Evolutionary conservation across 176 grass and related monocot species (phyloP).

Genomic region (Aegilops speltoides): DNA sequence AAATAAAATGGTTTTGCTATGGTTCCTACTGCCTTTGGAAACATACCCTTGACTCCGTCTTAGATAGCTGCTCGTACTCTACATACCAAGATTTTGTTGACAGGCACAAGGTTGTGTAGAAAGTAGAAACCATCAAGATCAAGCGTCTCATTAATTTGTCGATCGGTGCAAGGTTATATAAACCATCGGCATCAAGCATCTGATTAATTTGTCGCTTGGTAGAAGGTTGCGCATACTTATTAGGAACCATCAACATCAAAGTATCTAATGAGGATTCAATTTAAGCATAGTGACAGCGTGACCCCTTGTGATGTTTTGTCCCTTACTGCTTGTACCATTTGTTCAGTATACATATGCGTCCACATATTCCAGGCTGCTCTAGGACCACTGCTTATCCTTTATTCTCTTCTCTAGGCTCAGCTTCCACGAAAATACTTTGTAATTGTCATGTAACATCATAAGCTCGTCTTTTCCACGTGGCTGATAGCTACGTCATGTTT

Average conservation of each 20-base stretch:
- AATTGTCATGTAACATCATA: neutral
- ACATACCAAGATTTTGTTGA: too few species aligned
- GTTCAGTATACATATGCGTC: neutral
- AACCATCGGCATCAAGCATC: too few species aligned
- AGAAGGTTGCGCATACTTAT: neutral
- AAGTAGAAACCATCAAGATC: too few species aligned
- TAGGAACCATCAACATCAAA: neutral
- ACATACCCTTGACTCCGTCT: rapidly evolving
- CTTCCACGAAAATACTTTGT: neutral
- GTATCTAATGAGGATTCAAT: too few species aligned
- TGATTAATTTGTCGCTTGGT: too few species aligned
- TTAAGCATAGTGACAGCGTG: neutral
- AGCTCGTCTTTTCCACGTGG: too few species aligned
- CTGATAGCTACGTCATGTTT: neutral
- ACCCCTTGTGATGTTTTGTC: neutral
- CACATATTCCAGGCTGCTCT: neutral
- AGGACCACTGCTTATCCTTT: neutral
- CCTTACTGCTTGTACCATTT: neutral
- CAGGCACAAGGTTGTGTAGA: too few species aligned
- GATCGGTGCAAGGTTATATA: too few species aligned
- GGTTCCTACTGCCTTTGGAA: neutral
- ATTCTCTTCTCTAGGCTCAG: neutral
- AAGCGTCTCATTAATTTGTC: too few species aligned
- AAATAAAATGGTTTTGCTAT: neutral
- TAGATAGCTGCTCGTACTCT: too few species aligned